Evolutionary conservation across 345 rosid species (phyloP).

Genomic region (Iberis pinnata): DNA sequence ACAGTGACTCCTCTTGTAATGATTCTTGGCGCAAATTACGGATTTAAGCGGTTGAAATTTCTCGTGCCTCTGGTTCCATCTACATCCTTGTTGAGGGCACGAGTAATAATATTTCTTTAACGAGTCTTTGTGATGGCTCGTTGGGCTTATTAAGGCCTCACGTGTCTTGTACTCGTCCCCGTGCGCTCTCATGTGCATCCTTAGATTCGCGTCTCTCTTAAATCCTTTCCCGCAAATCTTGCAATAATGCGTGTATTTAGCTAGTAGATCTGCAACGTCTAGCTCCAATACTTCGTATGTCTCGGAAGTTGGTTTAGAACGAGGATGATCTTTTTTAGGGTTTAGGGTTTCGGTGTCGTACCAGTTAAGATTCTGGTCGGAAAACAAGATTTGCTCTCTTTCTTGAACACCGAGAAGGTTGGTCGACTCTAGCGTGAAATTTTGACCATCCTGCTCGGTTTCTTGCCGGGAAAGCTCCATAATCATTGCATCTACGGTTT

Average conservation of each 20-base stretch:
- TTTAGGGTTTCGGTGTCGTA: slow-evolving; percentile 21
- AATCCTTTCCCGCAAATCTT: slow-evolving; percentile 80
- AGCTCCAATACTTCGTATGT: slow-evolving; percentile 50
- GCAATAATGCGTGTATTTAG: slow-evolving; percentile 84
- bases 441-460: neutral
- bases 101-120: slow-evolving; percentile 46
- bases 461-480: slow-evolving; percentile 26
- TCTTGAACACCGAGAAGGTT: slow-evolving; percentile 22
- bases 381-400: slow-evolving; percentile 29
- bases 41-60: slow-evolving; percentile 90
- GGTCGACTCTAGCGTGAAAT: slow-evolving; percentile 12
- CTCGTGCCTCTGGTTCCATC: slow-evolving; percentile 76
- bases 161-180: slow-evolving; percentile 77
- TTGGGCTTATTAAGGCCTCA: slow-evolving; percentile 59
- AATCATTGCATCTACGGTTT: slow-evolving; percentile 4
- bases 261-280: slow-evolving; percentile 52
- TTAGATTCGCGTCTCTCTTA: slow-evolving; percentile 80
- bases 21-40: slow-evolving; percentile 79
- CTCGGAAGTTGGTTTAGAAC: slow-evolving; percentile 12
- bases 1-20: slow-evolving; percentile 91
- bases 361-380: slow-evolving; percentile 30
- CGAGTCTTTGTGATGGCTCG: slow-evolving; percentile 18
- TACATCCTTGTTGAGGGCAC: slow-evolving; percentile 73
- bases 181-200: slow-evolving; percentile 98
- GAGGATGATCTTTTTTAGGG: slow-evolving; percentile 14